These are phyloP conservation scores for Boletus barrowsii DNA, from an alignment of 768 basidiomycete species.

Conservation along the genomic window DNA sequence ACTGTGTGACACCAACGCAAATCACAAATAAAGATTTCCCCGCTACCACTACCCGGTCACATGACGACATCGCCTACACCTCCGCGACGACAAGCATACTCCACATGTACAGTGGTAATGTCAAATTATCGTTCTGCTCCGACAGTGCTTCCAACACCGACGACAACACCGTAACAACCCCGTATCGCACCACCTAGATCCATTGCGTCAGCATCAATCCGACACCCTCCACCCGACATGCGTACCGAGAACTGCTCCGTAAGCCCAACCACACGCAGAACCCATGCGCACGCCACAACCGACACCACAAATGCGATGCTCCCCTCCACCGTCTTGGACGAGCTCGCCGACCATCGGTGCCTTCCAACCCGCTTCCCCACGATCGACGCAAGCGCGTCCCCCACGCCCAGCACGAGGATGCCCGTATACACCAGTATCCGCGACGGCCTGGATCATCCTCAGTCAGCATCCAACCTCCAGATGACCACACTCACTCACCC, in stretches of 20 bases:
- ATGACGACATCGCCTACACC: slow-evolving; percentile 20
- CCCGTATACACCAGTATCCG: slow-evolving; percentile 73
- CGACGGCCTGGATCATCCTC: slow-evolving; percentile 36
- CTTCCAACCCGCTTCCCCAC: slow-evolving; percentile 83
- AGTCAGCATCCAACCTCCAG: slow-evolving; percentile 3
- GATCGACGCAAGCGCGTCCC: slow-evolving; percentile 93
- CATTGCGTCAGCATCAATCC: slow-evolving; percentile 17
- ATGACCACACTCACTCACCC: slow-evolving; percentile 51
- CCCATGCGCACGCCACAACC: slow-evolving; percentile 64
- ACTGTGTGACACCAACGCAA: not conserved
- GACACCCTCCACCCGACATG: not conserved
- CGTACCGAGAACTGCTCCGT: slow-evolving; percentile 77
- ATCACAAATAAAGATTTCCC: slow-evolving; percentile 12
- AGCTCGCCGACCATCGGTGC: slow-evolving; percentile 79
- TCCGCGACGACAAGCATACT: slow-evolving; percentile 69
- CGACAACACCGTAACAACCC: slow-evolving; percentile 56
- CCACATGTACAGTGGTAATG: slow-evolving; percentile 96
- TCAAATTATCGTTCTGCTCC: slow-evolving; percentile 96
- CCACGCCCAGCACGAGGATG: slow-evolving; percentile 83
- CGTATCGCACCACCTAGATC: slow-evolving; percentile 63
- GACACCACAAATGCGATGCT: slow-evolving; percentile 77
- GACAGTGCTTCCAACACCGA: slow-evolving; percentile 86
- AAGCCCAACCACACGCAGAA: slow-evolving; percentile 66
- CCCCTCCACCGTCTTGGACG: slow-evolving; percentile 89
- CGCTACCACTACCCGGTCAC: slow-evolving; percentile 24